These are phyloP conservation scores for Uronychia binucleata DNA, from an alignment of 73 alveolate genomes.

Conservation along the genomic window DNA sequence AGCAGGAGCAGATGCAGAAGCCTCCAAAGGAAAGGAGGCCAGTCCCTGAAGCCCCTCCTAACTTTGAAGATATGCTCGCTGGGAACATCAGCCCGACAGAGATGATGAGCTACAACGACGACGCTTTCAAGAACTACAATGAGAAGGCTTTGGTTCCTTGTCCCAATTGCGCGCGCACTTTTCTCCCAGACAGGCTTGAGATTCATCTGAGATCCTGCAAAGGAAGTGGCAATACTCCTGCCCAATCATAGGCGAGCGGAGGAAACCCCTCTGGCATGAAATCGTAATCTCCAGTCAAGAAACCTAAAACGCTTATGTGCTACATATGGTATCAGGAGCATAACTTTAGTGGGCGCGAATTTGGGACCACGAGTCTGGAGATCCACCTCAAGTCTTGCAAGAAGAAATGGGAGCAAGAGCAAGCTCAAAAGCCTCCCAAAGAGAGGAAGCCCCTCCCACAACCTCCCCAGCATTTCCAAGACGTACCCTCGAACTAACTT, in stretches of 20 bases:
- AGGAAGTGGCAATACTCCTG: background rate
- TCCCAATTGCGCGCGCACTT: constrained; percentile 79
- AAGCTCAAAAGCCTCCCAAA: constrained; percentile 52
- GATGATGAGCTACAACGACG: constrained; percentile 61
- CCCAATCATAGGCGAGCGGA: background rate
- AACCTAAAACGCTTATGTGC: constrained; percentile 45
- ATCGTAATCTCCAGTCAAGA: background rate
- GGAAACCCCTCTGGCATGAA: background rate
- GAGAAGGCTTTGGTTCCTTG: constrained; percentile 73
- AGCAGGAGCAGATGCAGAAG: constrained; percentile 28
- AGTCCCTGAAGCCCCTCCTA: constrained; percentile 60
- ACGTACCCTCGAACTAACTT: background rate
- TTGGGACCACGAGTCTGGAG: constrained; percentile 51
- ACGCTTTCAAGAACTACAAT: constrained; percentile 76
- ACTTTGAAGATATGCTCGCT: constrained; percentile 32
- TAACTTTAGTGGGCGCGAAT: constrained; percentile 43
- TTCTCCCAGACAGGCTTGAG: constrained; percentile 73
- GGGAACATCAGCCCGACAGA: constrained; percentile 8
- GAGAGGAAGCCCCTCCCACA: constrained; percentile 59
- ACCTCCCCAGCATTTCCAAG: constrained; percentile 37
- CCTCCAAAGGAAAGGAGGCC: constrained; percentile 67
- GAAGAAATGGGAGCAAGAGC: constrained; percentile 71
- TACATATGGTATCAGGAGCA: constrained; percentile 6
- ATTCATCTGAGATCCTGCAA: constrained; percentile 67
- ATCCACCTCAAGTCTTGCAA: constrained; percentile 73